Evolutionary conservation across 371 early-diverging fungal species (phyloP).

Genomic region (Zopfochytrium polystomum): DNA sequence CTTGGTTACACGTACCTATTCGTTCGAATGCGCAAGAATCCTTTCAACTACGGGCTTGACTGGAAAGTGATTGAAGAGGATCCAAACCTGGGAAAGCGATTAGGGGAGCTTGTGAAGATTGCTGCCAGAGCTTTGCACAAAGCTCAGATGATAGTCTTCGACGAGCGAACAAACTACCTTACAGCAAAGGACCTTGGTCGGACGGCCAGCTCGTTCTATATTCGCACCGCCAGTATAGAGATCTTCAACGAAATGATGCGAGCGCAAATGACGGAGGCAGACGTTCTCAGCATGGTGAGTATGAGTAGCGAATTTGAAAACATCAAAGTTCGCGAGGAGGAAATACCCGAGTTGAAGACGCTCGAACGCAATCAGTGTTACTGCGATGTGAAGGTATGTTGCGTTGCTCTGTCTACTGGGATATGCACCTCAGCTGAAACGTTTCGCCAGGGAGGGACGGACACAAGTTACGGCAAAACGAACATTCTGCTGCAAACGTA

Average conservation of each 20-base stretch:
- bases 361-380: slow-evolving; percentile 68
- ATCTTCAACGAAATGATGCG: slow-evolving; percentile 59
- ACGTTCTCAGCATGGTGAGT: slow-evolving; percentile 84
- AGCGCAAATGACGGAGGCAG: slow-evolving; percentile 64
- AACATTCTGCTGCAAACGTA: slow-evolving; percentile 87
- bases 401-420: not conserved
- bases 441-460: slow-evolving; percentile 43
- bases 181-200: slow-evolving; percentile 89
- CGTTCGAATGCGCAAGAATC: slow-evolving; percentile 95
- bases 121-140: slow-evolving; percentile 75
- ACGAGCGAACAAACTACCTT: slow-evolving; percentile 76
- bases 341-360: slow-evolving; percentile 72
- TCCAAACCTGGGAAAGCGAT: slow-evolving; percentile 69
- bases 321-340: slow-evolving; percentile 84
- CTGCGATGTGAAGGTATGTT: slow-evolving; percentile 74
- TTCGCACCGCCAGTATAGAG: slow-evolving; percentile 81
- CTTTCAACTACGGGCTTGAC: slow-evolving; percentile 85
- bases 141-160: slow-evolving; percentile 91
- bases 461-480: slow-evolving; percentile 82
- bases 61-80: slow-evolving; percentile 72
- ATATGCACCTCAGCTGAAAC: slow-evolving; percentile 2
- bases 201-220: slow-evolving; percentile 88
- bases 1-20: slow-evolving; percentile 96
- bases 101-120: slow-evolving; percentile 68
- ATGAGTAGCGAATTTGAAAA: slow-evolving; percentile 90